Conservation (phyloP, 352 stramenopile genomes). For the Globisporangium apiculatum region DNA sequence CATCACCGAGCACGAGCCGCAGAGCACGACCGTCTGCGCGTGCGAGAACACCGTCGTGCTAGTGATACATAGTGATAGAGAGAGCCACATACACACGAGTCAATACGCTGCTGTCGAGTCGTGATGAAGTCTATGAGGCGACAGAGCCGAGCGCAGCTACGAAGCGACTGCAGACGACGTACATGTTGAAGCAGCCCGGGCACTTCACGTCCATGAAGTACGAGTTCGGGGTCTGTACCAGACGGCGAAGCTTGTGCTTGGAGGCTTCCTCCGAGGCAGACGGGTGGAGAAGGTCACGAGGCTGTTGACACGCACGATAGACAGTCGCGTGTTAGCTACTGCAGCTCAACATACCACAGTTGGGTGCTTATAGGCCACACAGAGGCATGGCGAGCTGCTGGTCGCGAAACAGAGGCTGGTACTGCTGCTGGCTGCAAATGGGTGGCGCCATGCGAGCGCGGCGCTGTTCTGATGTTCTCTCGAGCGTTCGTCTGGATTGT, state of each 20-base stretch:
- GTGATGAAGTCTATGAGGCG: background rate
- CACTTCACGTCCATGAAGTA: constrained; percentile 99
- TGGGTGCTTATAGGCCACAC: too few relatives aligned
- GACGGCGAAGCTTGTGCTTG: constrained; percentile 99
- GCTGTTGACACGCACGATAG: constrained; percentile 20
- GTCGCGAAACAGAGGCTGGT: background rate
- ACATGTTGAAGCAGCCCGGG: constrained; percentile 99
- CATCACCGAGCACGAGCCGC: constrained; percentile 96
- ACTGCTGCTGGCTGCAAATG: background rate
- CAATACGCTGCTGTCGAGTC: background rate
- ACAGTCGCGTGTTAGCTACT: constrained; percentile 10
- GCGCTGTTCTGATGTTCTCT: too few relatives aligned
- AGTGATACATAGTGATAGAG: background rate
- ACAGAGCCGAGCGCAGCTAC: background rate
- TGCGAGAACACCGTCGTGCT: constrained; percentile 99
- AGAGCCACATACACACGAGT: background rate
- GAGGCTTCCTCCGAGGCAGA: constrained; percentile 91
- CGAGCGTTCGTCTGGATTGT: too few relatives aligned
- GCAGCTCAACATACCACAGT: too few relatives aligned
- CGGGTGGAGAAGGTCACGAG: constrained; percentile 97
- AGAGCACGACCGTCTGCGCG: constrained; percentile 97
- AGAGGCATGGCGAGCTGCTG: background rate
- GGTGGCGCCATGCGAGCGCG: background rate
- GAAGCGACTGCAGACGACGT: constrained; percentile 5
- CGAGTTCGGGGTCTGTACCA: constrained; percentile 99